Percentiles rank a stretch among this genome's conserved stretches.
Conservation (phyloP, 495 filamentous ascomycete genomes). For the Xylaria longipes region DNA sequence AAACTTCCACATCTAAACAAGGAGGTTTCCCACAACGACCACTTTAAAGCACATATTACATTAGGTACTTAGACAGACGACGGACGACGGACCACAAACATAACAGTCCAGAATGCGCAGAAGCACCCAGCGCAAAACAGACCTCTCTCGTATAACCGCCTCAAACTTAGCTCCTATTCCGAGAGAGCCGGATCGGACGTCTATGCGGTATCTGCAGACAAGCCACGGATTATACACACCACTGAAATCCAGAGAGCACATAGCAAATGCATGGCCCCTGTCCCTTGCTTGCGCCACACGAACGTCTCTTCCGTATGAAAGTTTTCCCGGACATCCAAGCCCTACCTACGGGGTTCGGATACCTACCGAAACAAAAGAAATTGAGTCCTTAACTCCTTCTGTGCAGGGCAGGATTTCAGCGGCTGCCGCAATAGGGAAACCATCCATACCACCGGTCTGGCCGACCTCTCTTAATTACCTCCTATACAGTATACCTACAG, state of each 20-base stretch:
- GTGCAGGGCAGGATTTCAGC: neutral
- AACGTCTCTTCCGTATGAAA: neutral
- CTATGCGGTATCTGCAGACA: slow-evolving; percentile 1
- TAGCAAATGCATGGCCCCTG: neutral
- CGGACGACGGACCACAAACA: neutral
- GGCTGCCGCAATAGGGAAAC: neutral
- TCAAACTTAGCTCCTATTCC: neutral
- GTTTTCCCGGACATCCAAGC: neutral
- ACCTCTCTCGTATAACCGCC: neutral
- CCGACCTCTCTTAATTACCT: neutral
- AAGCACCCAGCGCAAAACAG: neutral
- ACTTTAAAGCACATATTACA: neutral
- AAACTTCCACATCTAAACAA: neutral
- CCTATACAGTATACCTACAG: neutral
- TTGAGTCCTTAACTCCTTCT: neutral
- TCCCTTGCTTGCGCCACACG: neutral
- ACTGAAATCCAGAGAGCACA: neutral
- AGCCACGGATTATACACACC: neutral
- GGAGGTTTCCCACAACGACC: neutral
- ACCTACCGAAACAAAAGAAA: slow-evolving; percentile 5
- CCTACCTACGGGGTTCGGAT: neutral
- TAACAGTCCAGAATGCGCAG: neutral
- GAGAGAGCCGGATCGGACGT: neutral
- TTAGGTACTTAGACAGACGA: too few relatives aligned
- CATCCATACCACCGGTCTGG: neutral